Base-by-base conservation (phyloP, 2,329 filamentous ascomycete species). In the Epichloe sibirici region DNA sequence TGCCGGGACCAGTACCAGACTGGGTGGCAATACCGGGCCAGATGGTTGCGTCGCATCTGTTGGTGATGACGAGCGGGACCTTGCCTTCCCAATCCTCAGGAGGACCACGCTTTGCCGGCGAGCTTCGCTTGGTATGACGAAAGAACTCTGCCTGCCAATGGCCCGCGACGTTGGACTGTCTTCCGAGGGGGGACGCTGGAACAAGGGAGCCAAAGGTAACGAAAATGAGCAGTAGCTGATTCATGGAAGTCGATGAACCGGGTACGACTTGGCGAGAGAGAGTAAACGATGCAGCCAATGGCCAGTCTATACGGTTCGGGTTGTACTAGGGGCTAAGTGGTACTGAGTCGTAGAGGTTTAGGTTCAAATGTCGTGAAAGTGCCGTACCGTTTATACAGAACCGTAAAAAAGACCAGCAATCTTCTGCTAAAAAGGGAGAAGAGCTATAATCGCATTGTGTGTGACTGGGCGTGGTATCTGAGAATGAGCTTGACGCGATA, bases 21-120 rank as follows among this genome's bases (percentile, higher is more conserved):
- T 90, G 85, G 0, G 86, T 89, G 13, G 78, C 77, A 55, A 93
- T 79, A 9, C 81, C 88, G 1, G 88, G 88, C 78, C 85, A 91
- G 57, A 93, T 81, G 0, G 77, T 81, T 21, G 85, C 78, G 9
- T 74, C 71, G 62, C 88, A 94, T 52, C 76, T 75, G 68, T 91
- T 94, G 54, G 81, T 83, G 52, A 93, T 73, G 6, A 81, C 72
- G 28, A 93, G 70, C 6, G 85, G 83, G 40, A 81, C 69, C 23
- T 65, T 71, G 49, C 70, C 71, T 9, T 67, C 62, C 51, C 59
- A 60, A 17, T 66, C 59, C 34, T 62, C 60, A 1, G 67, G 64
- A 35, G 66, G 65, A 6, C 64, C 66, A 55, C 61, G 59, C 48
- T 58, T 63, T 53, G 62, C 58, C 21, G 56, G 57, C n/a, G 55